phyloP scores from a whole-genome alignment of 192 early-diverging fungal genomes.

The Diversispora eburnea region DNA sequence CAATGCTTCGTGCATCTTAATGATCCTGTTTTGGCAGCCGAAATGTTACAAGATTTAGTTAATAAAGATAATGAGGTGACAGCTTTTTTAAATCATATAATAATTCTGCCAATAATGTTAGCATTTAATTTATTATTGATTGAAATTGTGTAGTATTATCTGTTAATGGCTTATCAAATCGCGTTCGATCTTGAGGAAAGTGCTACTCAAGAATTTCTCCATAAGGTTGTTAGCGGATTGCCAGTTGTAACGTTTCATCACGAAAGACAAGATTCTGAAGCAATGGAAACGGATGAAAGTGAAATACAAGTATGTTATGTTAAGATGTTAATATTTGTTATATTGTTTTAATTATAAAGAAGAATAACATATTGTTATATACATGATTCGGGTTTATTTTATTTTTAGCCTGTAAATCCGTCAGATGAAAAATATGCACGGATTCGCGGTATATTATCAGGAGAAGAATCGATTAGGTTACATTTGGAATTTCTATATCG shows the following conservation, averaged over 20 bases:
- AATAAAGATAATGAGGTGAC: conserved; percentile 56
- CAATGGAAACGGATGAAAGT: conserved; percentile 23
- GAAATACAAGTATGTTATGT: conserved; percentile 20
- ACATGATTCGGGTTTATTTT: neutral
- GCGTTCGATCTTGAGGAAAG: conserved; percentile 97
- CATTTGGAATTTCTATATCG: conserved; percentile 93
- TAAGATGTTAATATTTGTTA: neutral
- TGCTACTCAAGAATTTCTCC: conserved; percentile 93
- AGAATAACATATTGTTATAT: too few species aligned
- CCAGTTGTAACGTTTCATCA: conserved; percentile 34
- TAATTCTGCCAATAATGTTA: neutral
- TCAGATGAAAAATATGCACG: conserved; percentile 45
- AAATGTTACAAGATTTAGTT: conserved; percentile 69
- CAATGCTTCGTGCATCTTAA: conserved; percentile 91
- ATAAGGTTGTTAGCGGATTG: conserved; percentile 68
- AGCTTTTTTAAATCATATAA: too few species aligned
- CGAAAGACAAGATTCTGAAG: conserved; percentile 14
- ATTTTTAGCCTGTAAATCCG: neutral
- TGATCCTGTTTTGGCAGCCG: conserved; percentile 67
- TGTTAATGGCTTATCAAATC: conserved; percentile 92
- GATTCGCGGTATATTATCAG: conserved; percentile 80
- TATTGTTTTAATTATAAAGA: neutral
- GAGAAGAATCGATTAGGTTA: conserved; percentile 86
- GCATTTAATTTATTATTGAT: neutral
- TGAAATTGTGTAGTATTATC: conserved; percentile 38